Evolutionary conservation across 306 rosid species (phyloP).

Genomic region (Castanea mollissima): DNA sequence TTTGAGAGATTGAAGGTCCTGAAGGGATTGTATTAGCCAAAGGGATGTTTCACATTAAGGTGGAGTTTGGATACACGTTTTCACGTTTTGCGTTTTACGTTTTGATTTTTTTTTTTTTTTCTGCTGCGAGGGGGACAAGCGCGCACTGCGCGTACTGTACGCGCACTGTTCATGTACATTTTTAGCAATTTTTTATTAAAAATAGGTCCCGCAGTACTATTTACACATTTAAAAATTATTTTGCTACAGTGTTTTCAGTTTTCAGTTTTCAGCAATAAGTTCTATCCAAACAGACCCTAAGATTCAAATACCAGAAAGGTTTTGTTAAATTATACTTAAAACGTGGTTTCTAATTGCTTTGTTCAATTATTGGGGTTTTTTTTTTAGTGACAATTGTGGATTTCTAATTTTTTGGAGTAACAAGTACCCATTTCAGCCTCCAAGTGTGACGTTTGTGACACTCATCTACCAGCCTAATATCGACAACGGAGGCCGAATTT

Average conservation of each 20-base stretch:
- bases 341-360: background rate
- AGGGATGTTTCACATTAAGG: constrained; percentile 31
- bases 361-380: background rate
- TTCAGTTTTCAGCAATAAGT: no score
- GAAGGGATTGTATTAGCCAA: constrained; percentile 36
- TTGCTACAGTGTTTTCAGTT: no score
- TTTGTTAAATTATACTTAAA: background rate
- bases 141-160: no score
- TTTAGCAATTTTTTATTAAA: no score
- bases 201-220: no score
- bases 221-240: no score
- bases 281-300: no score
- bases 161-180: no score
- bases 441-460: constrained; percentile 39
- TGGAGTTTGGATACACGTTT: no score
- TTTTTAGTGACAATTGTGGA: background rate
- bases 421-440: constrained; percentile 47
- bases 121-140: no score
- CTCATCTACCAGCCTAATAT: constrained; percentile 46
- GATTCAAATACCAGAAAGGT: constrained; percentile 41
- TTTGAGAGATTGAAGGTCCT: constrained; percentile 33
- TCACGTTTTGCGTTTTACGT: no score
- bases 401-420: background rate
- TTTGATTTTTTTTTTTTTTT: no score
- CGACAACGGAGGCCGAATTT: constrained; percentile 44